Conservation (phyloP, 331 rosid species). For the Malus hybrid region DNA sequence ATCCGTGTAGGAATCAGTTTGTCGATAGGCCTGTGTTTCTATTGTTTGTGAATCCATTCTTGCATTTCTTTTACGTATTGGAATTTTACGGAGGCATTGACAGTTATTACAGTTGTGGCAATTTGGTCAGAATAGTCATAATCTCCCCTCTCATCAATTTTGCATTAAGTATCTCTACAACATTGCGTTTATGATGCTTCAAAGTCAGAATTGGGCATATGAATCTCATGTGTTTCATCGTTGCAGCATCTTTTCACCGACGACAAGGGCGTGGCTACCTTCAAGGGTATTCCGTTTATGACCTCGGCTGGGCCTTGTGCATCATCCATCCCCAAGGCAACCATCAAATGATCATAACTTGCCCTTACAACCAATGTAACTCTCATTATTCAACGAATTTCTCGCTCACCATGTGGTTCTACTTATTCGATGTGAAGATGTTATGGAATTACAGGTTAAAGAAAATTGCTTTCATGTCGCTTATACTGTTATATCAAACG, state of each 20-base stretch:
- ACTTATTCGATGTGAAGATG: neutral
- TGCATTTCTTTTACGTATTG: neutral
- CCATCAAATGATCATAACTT: constrained; percentile 42
- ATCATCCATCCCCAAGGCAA: constrained; percentile 66
- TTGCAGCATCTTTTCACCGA: constrained; percentile 91
- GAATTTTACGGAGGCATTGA: neutral
- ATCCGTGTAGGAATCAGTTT: neutral
- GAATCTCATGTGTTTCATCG: constrained; percentile 21
- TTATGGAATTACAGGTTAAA: neutral
- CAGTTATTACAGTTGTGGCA: neutral
- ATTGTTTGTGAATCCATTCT: neutral
- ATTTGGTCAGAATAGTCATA: neutral
- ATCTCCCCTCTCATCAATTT: neutral
- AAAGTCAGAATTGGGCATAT: neutral
- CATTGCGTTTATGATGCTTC: neutral
- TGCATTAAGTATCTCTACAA: neutral
- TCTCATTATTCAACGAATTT: neutral
- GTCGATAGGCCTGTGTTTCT: neutral
- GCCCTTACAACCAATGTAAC: neutral
- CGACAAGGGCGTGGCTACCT: constrained; percentile 80
- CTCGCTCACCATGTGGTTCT: neutral
- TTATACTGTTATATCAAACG: neutral
- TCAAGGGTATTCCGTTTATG: constrained; percentile 87
- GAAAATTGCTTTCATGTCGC: neutral
- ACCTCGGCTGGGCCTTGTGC: constrained; percentile 85